Evolutionary conservation across 176 grass and related monocot genomes (phyloP), one percentile per base, ranked within the genome.

Genomic region (Cocos nucifera): DNA sequence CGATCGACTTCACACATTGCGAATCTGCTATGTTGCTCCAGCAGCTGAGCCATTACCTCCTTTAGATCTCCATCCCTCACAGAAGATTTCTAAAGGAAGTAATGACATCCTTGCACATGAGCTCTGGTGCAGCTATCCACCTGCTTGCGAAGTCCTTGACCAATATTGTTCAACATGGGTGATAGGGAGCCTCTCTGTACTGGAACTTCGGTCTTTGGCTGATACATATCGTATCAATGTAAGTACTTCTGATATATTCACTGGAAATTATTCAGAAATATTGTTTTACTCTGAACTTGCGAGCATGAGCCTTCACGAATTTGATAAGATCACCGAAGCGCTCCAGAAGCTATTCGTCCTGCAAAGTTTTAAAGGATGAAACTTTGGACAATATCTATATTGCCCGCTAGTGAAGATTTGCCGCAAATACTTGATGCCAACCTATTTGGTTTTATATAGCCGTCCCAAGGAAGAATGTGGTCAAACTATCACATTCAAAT

Each of bases 71-170:
- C 93, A 97, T 97, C 32, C 87, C 83, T 15, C 93, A 91, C 0
- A 97, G 56, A 56, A 97, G 91, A n/a, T n/a, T n/a, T n/a, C n/a
- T n/a, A n/a, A n/a, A n/a, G n/a, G n/a, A n/a, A n/a, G n/a, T n/a
- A n/a, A n/a, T n/a, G n/a, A n/a, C n/a, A n/a, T n/a, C 93, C 62
- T 91, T 91, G 70, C 88, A 87, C 93, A 97, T 97, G 63, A 88
- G 87, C 65, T 97, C 93, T 3, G 91, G 88, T 1, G 87, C 80
- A 50, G 81, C 81, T 73, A 92, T 98, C 73, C 88, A 97, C 39
- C 79, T 83, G 65, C 53, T 80, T 1, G 67, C 87, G 2, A 97
- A 97, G 74, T 97, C 93, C 77, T 92, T 97, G 17, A 97, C 81
- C 67, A 97, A 56, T 14, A 78, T 21, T 21, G 87, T 20, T 97